Conservation (phyloP, 2,329 filamentous ascomycete genomes). For the Trichoderma simmonsii region DNA sequence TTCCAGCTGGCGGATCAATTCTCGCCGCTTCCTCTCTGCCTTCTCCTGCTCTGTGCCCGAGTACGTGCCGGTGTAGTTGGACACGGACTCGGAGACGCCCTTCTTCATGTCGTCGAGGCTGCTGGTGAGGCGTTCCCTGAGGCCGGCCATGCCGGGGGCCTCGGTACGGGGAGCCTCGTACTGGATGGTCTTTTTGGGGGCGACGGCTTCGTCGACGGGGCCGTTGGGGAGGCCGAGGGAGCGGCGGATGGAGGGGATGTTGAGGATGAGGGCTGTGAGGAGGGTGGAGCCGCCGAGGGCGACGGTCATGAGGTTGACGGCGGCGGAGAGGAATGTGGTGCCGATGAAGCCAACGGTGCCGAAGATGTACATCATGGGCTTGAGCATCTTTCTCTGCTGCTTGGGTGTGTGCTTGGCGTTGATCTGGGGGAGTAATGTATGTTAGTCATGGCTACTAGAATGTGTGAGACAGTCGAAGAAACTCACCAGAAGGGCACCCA, state of each 20-base stretch:
- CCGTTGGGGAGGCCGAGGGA: constrained; percentile 38
- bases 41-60: constrained; percentile 33
- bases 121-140: constrained; percentile 31
- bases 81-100: constrained; percentile 34
- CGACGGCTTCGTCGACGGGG: constrained; percentile 21
- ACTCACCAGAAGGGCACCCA: constrained; percentile 52
- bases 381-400: constrained; percentile 36
- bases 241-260: constrained; percentile 38
- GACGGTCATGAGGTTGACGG: constrained; percentile 47
- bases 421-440: constrained; percentile 27
- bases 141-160: background rate
- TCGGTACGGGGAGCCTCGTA: constrained; percentile 37
- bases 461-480: no score
- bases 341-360: constrained; percentile 43
- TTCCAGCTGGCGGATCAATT: constrained; percentile 36
- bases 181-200: constrained; percentile 19
- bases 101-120: constrained; percentile 39
- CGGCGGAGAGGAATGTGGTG: constrained; percentile 47
- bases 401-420: constrained; percentile 35
- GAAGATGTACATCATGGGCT: constrained; percentile 43
- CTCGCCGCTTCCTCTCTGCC: constrained; percentile 35
- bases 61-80: constrained; percentile 36
- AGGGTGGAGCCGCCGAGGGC: constrained; percentile 39
- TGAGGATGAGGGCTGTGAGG: constrained; percentile 38
- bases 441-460: constrained; percentile 19